phyloP scores from a whole-genome alignment of 2,329 filamentous ascomycete genomes.

The Aspergillus phoenicis region DNA sequence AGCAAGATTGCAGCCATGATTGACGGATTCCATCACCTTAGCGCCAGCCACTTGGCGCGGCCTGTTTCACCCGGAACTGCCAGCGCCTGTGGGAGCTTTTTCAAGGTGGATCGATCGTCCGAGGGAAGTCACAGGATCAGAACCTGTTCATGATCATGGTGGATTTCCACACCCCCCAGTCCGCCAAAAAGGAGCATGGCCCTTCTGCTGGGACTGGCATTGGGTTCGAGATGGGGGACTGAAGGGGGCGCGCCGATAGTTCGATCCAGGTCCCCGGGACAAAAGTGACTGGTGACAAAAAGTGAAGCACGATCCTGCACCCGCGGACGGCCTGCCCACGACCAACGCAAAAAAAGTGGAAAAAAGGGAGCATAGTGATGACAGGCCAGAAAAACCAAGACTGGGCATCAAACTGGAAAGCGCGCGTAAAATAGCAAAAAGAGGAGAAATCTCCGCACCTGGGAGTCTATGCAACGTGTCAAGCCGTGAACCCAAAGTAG shows the following conservation, averaged over 20 bases:
- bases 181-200: no score
- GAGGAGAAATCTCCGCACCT: constrained; percentile 18
- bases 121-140: no score
- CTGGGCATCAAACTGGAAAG: neutral
- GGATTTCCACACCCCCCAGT: no score
- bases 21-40: constrained; percentile 11
- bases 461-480: constrained; percentile 21
- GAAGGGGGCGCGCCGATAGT: neutral
- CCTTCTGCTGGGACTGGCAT: no score
- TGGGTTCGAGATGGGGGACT: neutral
- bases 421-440: constrained; percentile 2
- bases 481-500: constrained; percentile 16
- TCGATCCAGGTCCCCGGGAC: neutral
- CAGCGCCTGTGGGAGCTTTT: neutral
- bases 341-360: no score
- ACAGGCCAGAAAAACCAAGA: neutral
- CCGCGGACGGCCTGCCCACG: neutral
- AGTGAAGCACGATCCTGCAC: neutral
- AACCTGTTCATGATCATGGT: no score
- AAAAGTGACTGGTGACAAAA: neutral
- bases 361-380: neutral
- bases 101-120: no score
- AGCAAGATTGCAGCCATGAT: constrained; percentile 12
- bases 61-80: constrained; percentile 18
- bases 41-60: constrained; percentile 11